phyloP scores from a whole-genome alignment of 345 rosid genomes.

The Toxicodendron radicans region DNA sequence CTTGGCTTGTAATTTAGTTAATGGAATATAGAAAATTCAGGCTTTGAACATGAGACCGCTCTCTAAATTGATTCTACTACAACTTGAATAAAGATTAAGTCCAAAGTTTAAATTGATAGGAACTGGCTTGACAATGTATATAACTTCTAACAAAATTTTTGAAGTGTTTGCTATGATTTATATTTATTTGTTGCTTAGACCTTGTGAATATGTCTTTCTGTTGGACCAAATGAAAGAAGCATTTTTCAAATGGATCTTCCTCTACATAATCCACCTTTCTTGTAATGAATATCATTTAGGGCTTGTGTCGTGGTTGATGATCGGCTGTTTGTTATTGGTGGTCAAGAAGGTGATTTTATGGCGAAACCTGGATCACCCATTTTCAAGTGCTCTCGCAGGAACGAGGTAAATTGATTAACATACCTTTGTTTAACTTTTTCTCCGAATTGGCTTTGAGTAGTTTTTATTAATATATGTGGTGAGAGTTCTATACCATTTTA shows the following conservation, averaged over 20 bases:
- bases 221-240: not conserved
- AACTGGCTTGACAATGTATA: not conserved
- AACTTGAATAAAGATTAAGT: not conserved
- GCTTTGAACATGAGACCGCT: not conserved
- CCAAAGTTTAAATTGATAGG: not conserved
- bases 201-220: not conserved
- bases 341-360: slow-evolving; percentile 99
- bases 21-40: not conserved
- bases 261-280: not conserved
- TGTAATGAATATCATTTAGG: slow-evolving; percentile 32
- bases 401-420: slow-evolving; percentile 52
- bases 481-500: not conserved
- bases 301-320: slow-evolving; percentile 83
- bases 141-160: not conserved
- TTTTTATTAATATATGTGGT: not conserved
- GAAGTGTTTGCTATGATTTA: not conserved
- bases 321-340: slow-evolving; percentile 73
- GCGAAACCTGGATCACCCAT: slow-evolving; percentile 98
- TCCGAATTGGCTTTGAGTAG: not conserved
- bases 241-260: not conserved
- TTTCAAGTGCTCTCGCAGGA: slow-evolving; percentile 92
- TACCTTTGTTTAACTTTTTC: not conserved
- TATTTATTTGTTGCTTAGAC: slow-evolving; percentile 1
- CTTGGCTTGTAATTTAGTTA: no score
- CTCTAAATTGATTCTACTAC: not conserved